Conservation (phyloP, 164 flowering plant genomes). For the Euptelea pleiosperma region DNA sequence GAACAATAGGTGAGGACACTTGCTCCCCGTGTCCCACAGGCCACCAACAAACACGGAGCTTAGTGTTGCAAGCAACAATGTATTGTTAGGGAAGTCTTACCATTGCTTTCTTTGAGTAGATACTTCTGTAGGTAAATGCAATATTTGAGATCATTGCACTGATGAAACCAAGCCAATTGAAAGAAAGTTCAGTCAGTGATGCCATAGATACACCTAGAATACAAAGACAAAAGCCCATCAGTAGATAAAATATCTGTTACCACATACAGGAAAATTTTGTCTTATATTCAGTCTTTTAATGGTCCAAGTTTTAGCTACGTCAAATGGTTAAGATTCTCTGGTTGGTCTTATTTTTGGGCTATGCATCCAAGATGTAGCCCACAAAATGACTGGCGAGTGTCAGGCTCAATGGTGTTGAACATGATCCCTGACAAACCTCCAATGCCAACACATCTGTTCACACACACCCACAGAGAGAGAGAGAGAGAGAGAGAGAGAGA, state of each 20-base stretch:
- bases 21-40: background rate
- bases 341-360: too few species aligned
- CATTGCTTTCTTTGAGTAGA: slow-evolving; percentile 67
- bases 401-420: too few species aligned
- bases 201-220: slow-evolving; percentile 63
- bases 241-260: background rate
- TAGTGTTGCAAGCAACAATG: background rate
- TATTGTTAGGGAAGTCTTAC: slow-evolving; percentile 20
- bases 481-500: too few species aligned
- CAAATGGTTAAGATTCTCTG: too few species aligned
- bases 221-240: slow-evolving; percentile 10
- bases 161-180: slow-evolving; percentile 59
- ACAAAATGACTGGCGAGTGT: too few species aligned
- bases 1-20: background rate
- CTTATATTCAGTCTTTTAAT: too few species aligned
- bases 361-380: too few species aligned
- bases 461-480: too few species aligned
- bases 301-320: too few species aligned
- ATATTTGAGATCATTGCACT: slow-evolving; percentile 67
- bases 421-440: too few species aligned
- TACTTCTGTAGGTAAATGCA: slow-evolving; percentile 59
- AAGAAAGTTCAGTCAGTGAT: slow-evolving; percentile 66
- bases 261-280: too few species aligned
- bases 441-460: too few species aligned
- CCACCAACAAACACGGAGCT: background rate